phyloP scores from a whole-genome alignment of 495 filamentous ascomycete species.

The Durotheca rogersii region DNA sequence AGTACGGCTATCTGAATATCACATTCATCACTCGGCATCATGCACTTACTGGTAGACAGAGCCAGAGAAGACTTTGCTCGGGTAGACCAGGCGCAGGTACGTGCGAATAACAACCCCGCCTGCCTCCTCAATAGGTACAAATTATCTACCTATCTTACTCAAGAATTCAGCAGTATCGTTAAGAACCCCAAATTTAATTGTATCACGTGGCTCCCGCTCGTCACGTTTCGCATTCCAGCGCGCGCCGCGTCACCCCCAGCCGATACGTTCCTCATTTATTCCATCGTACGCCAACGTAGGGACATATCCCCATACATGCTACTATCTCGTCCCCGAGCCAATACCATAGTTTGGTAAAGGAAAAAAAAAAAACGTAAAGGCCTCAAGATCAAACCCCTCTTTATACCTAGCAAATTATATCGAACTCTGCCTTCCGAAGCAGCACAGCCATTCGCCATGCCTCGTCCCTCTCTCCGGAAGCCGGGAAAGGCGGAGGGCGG shows the following conservation, averaged over 20 bases:
- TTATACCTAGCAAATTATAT: not conserved
- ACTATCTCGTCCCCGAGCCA: not conserved
- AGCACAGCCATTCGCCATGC: conserved; percentile 16
- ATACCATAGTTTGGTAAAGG: not conserved
- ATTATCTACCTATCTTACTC: no score
- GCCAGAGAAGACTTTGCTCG: no score
- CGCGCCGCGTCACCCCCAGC: conserved; percentile 1
- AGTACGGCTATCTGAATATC: no score
- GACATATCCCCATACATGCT: not conserved
- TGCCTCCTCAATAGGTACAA: no score
- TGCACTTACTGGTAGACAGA: no score
- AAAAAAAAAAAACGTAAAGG: not conserved
- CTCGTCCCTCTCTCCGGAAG: conserved; percentile 23
- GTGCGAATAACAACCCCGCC: no score
- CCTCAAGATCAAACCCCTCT: no score
- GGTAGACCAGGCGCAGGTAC: no score
- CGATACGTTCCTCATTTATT: no score
- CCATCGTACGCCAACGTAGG: no score
- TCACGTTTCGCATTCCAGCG: conserved; percentile 14
- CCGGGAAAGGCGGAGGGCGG: conserved; percentile 11
- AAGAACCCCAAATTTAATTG: conserved; percentile 13
- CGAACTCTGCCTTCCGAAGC: not conserved
- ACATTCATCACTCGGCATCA: no score
- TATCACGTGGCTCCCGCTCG: conserved; percentile 23
- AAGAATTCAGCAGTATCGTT: no score